Evolutionary conservation across 768 basidiomycete species (phyloP).

Genomic region (Albatrellus ellisii): DNA sequence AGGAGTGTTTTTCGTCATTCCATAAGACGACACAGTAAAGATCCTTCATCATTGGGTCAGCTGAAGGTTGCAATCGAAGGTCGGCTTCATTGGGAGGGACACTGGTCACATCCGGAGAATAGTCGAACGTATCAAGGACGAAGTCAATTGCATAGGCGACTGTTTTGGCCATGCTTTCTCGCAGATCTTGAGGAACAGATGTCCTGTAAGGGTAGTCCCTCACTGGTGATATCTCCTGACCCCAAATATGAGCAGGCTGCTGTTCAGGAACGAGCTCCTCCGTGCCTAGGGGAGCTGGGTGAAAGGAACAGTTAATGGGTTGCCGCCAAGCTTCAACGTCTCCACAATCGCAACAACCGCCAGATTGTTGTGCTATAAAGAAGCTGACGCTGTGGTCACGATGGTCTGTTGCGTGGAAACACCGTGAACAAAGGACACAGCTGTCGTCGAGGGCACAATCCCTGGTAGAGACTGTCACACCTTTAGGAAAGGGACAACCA

Average conservation of each 20-base stretch:
- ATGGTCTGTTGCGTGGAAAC: conserved; percentile 86
- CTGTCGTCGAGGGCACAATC: conserved; percentile 87
- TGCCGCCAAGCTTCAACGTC: conserved; percentile 80
- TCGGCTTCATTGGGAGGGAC: conserved; percentile 56
- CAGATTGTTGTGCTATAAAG: conserved; percentile 83
- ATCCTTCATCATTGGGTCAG: conserved; percentile 69
- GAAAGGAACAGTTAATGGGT: conserved; percentile 56
- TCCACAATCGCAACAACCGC: conserved; percentile 93
- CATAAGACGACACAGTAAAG: conserved; percentile 76
- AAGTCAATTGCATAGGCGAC: conserved; percentile 74
- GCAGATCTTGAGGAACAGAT: conserved; percentile 48
- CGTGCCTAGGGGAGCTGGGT: conserved; percentile 37
- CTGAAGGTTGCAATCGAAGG: conserved; percentile 59
- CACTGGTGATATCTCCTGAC: conserved; percentile 43
- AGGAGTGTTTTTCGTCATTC: conserved; percentile 97
- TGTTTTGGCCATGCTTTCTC: conserved; percentile 61
- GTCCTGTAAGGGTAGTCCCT: conserved; percentile 45
- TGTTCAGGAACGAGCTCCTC: conserved; percentile 18
- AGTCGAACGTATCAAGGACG: conserved; percentile 70
- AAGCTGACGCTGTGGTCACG: conserved; percentile 84
- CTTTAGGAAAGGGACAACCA: not conserved
- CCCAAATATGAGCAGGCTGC: conserved; percentile 14
- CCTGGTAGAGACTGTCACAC: conserved; percentile 29
- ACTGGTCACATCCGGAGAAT: conserved; percentile 66
- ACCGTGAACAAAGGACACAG: conserved; percentile 80